phyloP scores from a whole-genome alignment of 23 red algal species.

The Gracilariopsis chorda region DNA sequence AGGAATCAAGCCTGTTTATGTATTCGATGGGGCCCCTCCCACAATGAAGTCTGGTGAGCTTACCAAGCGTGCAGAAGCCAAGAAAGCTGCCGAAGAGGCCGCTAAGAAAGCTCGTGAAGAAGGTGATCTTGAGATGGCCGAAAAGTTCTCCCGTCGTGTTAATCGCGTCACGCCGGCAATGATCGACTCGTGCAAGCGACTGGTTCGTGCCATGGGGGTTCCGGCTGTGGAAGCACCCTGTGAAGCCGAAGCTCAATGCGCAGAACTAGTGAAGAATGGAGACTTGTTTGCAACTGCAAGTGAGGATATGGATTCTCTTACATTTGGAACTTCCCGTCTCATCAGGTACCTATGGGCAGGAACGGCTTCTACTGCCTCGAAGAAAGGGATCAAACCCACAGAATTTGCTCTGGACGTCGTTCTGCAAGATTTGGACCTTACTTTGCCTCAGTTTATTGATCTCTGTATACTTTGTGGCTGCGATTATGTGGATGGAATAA shows the following conservation, averaged over 20 bases:
- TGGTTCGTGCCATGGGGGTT: conserved; percentile 88
- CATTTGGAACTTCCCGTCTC: conserved; percentile 85
- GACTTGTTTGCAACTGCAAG: conserved; percentile 85
- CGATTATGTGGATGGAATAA: conserved; percentile 91
- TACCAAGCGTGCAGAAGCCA: conserved; percentile 70
- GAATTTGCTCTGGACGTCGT: conserved; percentile 77
- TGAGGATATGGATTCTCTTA: conserved; percentile 99
- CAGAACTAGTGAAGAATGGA: conserved; percentile 71
- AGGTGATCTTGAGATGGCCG: conserved; percentile 79
- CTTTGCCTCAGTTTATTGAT: conserved; percentile 92
- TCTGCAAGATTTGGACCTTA: conserved; percentile 75
- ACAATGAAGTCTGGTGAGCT: conserved; percentile 91
- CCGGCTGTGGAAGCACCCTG: conserved; percentile 93
- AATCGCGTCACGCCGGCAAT: conserved; percentile 85
- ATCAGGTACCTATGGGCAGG: conserved; percentile 86
- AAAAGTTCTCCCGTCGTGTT: conserved; percentile 85
- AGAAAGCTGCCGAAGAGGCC: conserved; percentile 67
- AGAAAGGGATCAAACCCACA: conserved; percentile 85
- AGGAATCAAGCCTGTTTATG: conserved; percentile 91
- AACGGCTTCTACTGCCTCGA: conserved; percentile 54
- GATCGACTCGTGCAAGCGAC: conserved; percentile 69
- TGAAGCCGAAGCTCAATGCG: conserved; percentile 99
- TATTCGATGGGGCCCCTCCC: conserved; percentile 97
- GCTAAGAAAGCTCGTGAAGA: conserved; percentile 88
- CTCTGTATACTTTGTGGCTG: conserved; percentile 98